phyloP scores from a whole-genome alignment of 192 early-diverging fungal species.

The Entrophospora sp. region DNA sequence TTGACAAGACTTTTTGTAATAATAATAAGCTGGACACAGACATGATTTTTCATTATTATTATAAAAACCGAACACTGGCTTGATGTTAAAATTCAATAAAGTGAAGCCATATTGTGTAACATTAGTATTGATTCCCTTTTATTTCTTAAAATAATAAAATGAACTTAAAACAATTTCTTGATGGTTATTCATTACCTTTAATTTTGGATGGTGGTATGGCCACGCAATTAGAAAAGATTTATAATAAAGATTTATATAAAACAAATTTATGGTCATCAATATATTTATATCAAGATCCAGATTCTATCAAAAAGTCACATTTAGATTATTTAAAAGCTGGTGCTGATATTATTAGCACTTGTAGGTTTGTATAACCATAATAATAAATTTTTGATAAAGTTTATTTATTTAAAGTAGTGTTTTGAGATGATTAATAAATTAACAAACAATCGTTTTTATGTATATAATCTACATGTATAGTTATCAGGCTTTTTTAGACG shows the following conservation, averaged over 20 bases:
- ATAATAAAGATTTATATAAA: slow-evolving; percentile 23
- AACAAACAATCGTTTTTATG: no score
- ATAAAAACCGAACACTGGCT: no score
- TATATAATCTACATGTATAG: slow-evolving; percentile 15
- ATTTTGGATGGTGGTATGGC: slow-evolving; percentile 42
- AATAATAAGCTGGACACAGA: no score
- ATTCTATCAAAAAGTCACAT: slow-evolving; percentile 33
- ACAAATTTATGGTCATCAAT: slow-evolving; percentile 36
- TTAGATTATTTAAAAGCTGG: slow-evolving; percentile 41
- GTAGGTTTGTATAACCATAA: slow-evolving; percentile 16
- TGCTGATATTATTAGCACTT: slow-evolving; percentile 45
- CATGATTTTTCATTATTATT: no score
- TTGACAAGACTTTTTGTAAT: no score
- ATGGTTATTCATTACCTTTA: no score
- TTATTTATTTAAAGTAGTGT: background rate
- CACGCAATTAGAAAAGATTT: slow-evolving; percentile 15
- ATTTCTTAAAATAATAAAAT: no score
- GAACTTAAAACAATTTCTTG: no score
- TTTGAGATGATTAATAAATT: no score
- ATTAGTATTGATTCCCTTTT: no score
- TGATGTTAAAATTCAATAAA: no score
- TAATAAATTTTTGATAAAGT: background rate
- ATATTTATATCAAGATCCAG: slow-evolving; percentile 29
- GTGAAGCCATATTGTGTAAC: no score
- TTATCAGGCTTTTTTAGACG: slow-evolving; percentile 44